Evolutionary conservation across 371 early-diverging fungal genomes (phyloP), one percentile per base, ranked within the genome.

Genomic region (Mucor indicus): DNA sequence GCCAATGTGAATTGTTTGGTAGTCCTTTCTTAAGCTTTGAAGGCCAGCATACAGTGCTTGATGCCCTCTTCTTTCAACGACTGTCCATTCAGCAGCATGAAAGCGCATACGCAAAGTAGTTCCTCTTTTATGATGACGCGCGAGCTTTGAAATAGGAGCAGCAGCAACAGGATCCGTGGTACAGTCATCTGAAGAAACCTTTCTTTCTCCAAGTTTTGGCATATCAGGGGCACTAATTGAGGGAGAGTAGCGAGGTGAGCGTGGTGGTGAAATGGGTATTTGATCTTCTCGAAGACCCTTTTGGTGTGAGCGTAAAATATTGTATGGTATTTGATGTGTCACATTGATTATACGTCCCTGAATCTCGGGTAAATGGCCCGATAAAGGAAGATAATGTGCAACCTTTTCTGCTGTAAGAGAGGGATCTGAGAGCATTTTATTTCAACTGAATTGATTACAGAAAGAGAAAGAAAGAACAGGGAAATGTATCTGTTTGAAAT

Each of bases 31-130:
- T 17, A 85, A 60, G 1, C 80, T 72, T 44, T 64, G 63, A 32
- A 89, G 67, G 37, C 87, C 88, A 15, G 85, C 67, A 56, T 83
- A 86, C 36, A 89, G 74, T 15, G 90, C 89, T 13, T 84, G 77
- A 57, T 87, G 89, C 15, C 85, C 89, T 12, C 79, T 64, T 23
- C 87, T 67, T 23, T 62, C 67, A 11, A 51, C 63, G 29, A 70
- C 55, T 44, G 54, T 58, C 62, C 67, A 62, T 22, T 66, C 67
- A 38, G 57, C 62, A 8, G 62, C 62, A 44, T 53, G 57, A 33
- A 62, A 62, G 32, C 50, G 48, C 47, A 53, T 53, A 8, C 62
- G 48, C 16, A 62, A 29, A 1, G 62, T 62, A 32, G 29, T 31
- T 9, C 57, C 53, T 35, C 57, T 31, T 22, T 38, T 43, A 53